Evolutionary conservation across 164 flowering plant genomes (phyloP), one percentile per base, ranked within the genome.

Genomic region (Echeveria elegans): DNA sequence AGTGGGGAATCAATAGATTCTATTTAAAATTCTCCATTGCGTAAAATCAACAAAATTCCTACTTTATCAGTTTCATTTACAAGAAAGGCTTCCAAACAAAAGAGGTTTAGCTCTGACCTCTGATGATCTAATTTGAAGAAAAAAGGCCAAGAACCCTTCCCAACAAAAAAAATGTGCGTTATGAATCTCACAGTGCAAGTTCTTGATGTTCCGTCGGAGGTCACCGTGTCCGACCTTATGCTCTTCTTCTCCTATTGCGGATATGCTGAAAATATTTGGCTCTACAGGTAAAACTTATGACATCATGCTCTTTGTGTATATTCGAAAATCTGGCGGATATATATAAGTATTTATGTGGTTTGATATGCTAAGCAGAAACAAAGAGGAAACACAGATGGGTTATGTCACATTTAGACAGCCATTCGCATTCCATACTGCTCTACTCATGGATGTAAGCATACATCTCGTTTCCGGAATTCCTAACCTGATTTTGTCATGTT

Each of bases 211-310:
- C 73, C 81, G 37, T 76, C 79, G 23, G 72, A 31, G 47, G 77
- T 70, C 23, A 76, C 75, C 8, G 66, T 52, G 24, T 31, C 28
- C 29, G 82, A 82, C 37, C 65, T 82, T 15, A 41, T 32, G 31
- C 61, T 2, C n/a, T 82, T 77, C 64, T 77, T 79, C 70, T 72
- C 77, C 5, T 76, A 71, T 32, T 75, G 79, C 38, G 76, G 72
- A 43, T 66, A 69, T 9, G 58, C 70, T n/a, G 69, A 73, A 5
- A 59, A 52, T 24, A 69, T 76, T 47, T 58, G 60, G 66, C 72
- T 77, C 38, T 64, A 50, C 48, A 74, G 74, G 77, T 72, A 66
- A 53, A 5, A 4, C 28, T 37, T 38, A 2, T n/a, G n/a, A 12
- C 37, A 34, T 34, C 16, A 18, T 43, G 5, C 14, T 24, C 3